These are phyloP conservation scores for Osmanthus fragrans DNA, from an alignment of 257 asterid genomes.

Conservation along the genomic window DNA sequence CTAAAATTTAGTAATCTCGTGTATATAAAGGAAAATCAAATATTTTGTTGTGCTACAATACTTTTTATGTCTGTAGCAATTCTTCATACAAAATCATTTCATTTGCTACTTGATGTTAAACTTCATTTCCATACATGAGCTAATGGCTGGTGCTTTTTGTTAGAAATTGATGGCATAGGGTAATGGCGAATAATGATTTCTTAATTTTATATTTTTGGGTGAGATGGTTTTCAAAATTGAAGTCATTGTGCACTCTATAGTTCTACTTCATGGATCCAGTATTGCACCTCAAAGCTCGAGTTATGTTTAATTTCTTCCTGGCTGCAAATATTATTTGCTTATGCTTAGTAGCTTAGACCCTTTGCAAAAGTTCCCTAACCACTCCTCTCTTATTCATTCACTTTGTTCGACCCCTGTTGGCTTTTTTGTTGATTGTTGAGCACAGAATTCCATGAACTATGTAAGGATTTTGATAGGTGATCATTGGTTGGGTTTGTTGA, in stretches of 20 bases:
- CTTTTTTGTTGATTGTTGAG: neutral
- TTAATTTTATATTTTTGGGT: neutral
- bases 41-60: no score
- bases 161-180: neutral
- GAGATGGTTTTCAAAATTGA: neutral
- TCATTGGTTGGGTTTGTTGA: neutral
- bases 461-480: neutral
- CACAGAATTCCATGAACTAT: neutral
- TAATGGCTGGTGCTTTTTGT: neutral
- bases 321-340: neutral
- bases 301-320: neutral
- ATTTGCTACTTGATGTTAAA: conserved; percentile 1
- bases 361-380: neutral
- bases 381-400: neutral
- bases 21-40: neutral
- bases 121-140: neutral
- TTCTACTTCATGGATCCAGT: neutral
- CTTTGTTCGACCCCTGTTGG: neutral
- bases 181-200: neutral
- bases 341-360: neutral
- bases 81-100: conserved; percentile 3
- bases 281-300: neutral
- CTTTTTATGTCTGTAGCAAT: neutral
- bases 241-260: neutral
- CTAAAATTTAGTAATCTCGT: neutral